A percentile compares a stretch with the other conserved stretches of the same genome.
Conservation (phyloP, 1,139 yeast genomes). For the Saccharomyces hybrid region DNA sequence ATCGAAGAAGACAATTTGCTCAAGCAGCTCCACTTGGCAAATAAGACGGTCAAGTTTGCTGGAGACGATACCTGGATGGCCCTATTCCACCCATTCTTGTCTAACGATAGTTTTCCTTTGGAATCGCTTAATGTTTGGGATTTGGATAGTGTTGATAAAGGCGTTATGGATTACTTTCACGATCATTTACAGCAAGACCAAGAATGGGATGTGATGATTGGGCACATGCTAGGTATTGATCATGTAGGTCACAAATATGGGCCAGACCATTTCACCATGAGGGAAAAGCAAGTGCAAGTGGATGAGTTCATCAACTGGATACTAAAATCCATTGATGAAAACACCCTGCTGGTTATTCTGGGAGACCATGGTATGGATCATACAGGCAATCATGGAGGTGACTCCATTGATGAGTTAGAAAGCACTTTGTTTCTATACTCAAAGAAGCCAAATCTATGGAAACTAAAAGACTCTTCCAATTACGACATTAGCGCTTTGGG, state of each 20-base stretch:
- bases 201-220: conserved; percentile 79
- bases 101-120: conserved; percentile 55
- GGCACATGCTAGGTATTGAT: conserved; percentile 92
- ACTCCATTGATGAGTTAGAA: conserved; percentile 77
- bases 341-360: conserved; percentile 75
- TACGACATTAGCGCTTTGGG: conserved; percentile 48
- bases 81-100: conserved; percentile 59
- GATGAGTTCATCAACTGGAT: conserved; percentile 51
- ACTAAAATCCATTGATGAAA: conserved; percentile 54
- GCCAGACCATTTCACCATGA: conserved; percentile 81
- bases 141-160: conserved; percentile 86
- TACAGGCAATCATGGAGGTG: conserved; percentile 97
- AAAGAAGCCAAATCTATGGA: conserved; percentile 37
- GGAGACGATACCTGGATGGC: conserved; percentile 99
- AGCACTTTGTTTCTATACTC: conserved; percentile 81
- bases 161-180: conserved; percentile 47
- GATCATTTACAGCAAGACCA: conserved; percentile 49
- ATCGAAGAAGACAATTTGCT: conserved; percentile 89
- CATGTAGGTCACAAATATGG: conserved; percentile 98
- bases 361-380: conserved; percentile 98
- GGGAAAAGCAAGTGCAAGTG: conserved; percentile 72
- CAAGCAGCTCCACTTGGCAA: conserved; percentile 53
- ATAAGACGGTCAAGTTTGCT: conserved; percentile 65
- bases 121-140: conserved; percentile 95
- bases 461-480: conserved; percentile 7